A percentile compares a stretch with the other conserved stretches of the same genome.
Conservation (phyloP, 2,329 filamentous ascomycete genomes). For the Ophiostoma piceae region DNA sequence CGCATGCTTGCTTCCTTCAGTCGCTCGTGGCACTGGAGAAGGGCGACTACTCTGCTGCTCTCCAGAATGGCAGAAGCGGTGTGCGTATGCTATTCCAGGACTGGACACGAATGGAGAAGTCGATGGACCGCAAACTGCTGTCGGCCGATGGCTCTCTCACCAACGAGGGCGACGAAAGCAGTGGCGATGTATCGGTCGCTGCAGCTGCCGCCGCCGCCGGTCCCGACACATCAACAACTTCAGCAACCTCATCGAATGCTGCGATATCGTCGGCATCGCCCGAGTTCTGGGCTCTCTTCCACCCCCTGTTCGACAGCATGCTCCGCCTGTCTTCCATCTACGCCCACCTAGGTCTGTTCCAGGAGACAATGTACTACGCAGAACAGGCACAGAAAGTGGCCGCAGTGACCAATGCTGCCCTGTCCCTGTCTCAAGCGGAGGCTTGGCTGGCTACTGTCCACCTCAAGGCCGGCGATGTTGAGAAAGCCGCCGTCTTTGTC, state of each 20-base stretch:
- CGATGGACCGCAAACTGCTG: constrained; percentile 21
- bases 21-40: constrained; percentile 61
- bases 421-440: constrained; percentile 51
- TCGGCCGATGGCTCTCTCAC: not conserved
- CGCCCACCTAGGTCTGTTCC: constrained; percentile 76
- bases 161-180: constrained; percentile 18
- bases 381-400: constrained; percentile 79
- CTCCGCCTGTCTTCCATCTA: constrained; percentile 72
- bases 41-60: constrained; percentile 54
- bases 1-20: constrained; percentile 58
- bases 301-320: constrained; percentile 65
- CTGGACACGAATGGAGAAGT: constrained; percentile 49
- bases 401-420: constrained; percentile 57
- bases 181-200: not conserved
- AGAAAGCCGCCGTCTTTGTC: constrained; percentile 53
- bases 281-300: constrained; percentile 73
- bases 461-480: constrained; percentile 52
- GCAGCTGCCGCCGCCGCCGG: not conserved
- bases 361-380: constrained; percentile 82
- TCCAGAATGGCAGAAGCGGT: constrained; percentile 52
- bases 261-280: constrained; percentile 38
- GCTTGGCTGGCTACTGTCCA: constrained; percentile 53
- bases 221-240: not conserved
- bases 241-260: not conserved
- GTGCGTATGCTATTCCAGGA: constrained; percentile 53